These are phyloP conservation scores for Takashimella koratensis DNA, from an alignment of 1,284 basidiomycete species.

Conservation along the genomic window DNA sequence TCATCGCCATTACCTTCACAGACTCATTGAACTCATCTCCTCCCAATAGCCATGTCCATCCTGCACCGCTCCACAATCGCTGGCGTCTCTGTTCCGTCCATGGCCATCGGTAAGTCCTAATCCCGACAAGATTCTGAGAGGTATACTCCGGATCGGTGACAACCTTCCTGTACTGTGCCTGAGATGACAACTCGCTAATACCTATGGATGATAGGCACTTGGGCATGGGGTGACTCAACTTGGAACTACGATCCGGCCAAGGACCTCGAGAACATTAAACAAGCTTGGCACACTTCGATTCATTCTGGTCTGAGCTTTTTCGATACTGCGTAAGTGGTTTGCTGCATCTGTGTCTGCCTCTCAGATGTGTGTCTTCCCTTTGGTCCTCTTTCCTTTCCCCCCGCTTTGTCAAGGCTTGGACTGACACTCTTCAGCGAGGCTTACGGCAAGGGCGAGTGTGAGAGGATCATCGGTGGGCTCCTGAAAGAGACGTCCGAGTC, in stretches of 20 bases:
- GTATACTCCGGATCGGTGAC: too few relatives aligned
- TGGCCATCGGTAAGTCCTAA: slow-evolving; percentile 30
- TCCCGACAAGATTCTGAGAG: not conserved
- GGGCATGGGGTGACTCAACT: slow-evolving; percentile 33
- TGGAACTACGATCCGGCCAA: slow-evolving; percentile 35
- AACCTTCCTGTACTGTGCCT: too few relatives aligned
- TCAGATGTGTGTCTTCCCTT: not conserved
- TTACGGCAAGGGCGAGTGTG: slow-evolving; percentile 35
- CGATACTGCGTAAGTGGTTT: slow-evolving; percentile 36
- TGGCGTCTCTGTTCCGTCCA: slow-evolving; percentile 21
- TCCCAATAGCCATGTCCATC: not conserved
- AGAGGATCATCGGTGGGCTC: slow-evolving; percentile 34
- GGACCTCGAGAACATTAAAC: slow-evolving; percentile 30
- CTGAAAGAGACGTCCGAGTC: slow-evolving; percentile 30
- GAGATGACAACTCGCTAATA: not conserved
- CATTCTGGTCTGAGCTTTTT: slow-evolving; percentile 37
- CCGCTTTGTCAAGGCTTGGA: not conserved
- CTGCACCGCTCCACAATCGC: slow-evolving; percentile 4
- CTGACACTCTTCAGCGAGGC: slow-evolving; percentile 31
- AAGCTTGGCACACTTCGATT: slow-evolving; percentile 32
- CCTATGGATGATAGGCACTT: slow-evolving; percentile 21
- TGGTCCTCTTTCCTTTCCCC: not conserved
- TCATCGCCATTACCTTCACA: too few relatives aligned
- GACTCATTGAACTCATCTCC: too few relatives aligned
- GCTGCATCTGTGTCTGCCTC: not conserved